Base-by-base conservation (phyloP, 352 stramenopile species). In the Globisporangium carolinianum region DNA sequence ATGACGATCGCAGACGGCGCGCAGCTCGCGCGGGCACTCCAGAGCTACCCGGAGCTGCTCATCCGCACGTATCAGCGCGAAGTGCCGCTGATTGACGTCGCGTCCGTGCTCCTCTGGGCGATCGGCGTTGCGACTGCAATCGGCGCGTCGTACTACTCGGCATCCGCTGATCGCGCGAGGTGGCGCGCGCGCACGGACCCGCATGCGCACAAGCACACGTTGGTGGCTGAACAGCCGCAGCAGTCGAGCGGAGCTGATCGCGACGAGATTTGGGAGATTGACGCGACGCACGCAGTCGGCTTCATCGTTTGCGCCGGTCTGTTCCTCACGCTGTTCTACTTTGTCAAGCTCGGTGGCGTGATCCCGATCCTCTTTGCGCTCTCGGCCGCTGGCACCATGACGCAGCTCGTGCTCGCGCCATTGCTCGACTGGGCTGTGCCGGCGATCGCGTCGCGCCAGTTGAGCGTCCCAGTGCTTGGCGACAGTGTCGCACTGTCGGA, bases 241-340 rank as follows among this genome's bases (percentile, higher is more conserved):
- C 52, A 64, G 1, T 47, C 62, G 8, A 35, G 6, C 15, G 53
- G 64, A 5, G 35, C 60, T 11, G 60, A 70, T 6, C 12, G 38
- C 7, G 61, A 76, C 2, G 68, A 77, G 2, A 64, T 86, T n/a
- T 85, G 69, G 69, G 76, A 89, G 51, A 64, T 91, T n/a, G 78
- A 88, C 36, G 59, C 69, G 17, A 65, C 66, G 57, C 75, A 86
- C 39, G 82, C 82, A 0, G 64, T 92, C 6, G 70, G 62, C 5
- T 92, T 92, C 55, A 89, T 92, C 38, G 54, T 71, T 36, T 67
- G 72, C 36, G 79, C 79, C 6, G 80, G 73, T 0, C 51, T 76
- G 5, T 86, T 89, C 55, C 67, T 92, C 51, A 85, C 74, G 12
- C 36, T 90, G 1, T 78, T 90, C 6, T 92, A 87, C 63, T 92